Base-by-base conservation (phyloP, 495 filamentous ascomycete genomes). In the Geoglossum glabrum region DNA sequence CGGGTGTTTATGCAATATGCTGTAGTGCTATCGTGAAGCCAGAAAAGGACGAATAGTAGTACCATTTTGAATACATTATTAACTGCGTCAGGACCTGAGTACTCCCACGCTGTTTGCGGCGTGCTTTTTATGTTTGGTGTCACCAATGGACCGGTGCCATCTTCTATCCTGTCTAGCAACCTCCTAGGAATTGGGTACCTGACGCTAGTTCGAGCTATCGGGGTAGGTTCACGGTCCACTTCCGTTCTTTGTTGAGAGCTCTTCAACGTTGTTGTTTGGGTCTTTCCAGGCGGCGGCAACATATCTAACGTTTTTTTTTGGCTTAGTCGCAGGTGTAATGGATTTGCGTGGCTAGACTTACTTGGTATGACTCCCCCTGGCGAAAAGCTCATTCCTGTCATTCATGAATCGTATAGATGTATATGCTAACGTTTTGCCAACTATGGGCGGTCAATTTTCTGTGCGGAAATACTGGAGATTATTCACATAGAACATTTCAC, bases 321-420 rank as follows among this genome's bases (percentile, higher is more conserved):
- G n/a, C n/a, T 60, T 55, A 60, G 59, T 30, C 19, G 15, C 15
- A 34, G 50, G 19, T 15, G 17, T 7, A 54, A 26, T 15, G 1
- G 13, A 54, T 25, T 28, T 30, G 15, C 26, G 1, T 0, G 26
- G 11, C 21, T n/a, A 17, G 45, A 72, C 80, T 67, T 65, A 94
- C 87, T 98, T 98, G 9, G 92, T 97, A 72, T 98, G 92, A 63
- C 90, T 96, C 25, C 92, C 92, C 59, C 90, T 72, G 2, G 92
- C 92, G 38, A 90, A 78, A 26, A 95, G 62, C 31, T 95, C 77
- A 11, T 85, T 81, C 60, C 85, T 79, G n/a, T 65, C 64, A 63
- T 95, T 90, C 28, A 68, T 74, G 68, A 98, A 97, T 13, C 73
- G 75, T 59, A 96, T 83, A 2, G 74, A 82, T 0, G 92, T 98